Evolutionary conservation across 2,329 filamentous ascomycete species (phyloP), one percentile per base, ranked within the genome.

Genomic region (Phaeoacremonium minimum): DNA sequence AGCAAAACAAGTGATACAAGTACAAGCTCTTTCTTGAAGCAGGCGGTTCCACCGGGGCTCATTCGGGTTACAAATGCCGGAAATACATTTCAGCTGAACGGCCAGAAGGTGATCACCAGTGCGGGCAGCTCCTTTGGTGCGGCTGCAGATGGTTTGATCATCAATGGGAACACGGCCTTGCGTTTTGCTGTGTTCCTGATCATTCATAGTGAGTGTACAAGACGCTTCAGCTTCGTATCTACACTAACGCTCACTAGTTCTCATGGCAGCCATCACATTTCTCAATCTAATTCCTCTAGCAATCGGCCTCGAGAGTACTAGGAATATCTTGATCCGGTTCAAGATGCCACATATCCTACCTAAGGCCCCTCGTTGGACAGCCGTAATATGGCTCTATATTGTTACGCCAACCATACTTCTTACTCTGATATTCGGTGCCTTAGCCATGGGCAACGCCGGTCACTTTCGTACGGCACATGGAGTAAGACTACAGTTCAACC

Each of bases 381-480:
- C 46, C 33, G 46, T 57, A 14, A 41, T 52, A 11, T 53, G 51
- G 52, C 31, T 53, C 7, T 42, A 46, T 20, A 33, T 53, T 17
- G 42, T 59, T 3, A 43, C 40, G 0, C 57, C 57, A 1, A 46
- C 46, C 1, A 18, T 53, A 3, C 11, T 56, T 15, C 8, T 52
- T 5, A 33, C 55, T 6, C 32, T 56, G 15, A 29, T 58, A 7
- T 54, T 57, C 16, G 57, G 56, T 13, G 16, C 45, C 12, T 30
- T 60, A 7, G 34, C 48, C 2, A 38, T 40, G 4, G 46, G 54
- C 0, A 44, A 44, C 7, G 37, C 49, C 1, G 36, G 32, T 2
- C 51, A 60, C 26, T 57, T 59, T 40, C 42, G 45, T 7, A 53
- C 50, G 4, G 40, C 48, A 4, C 57, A 61, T 16, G 53, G 48